phyloP scores from a whole-genome alignment of 129 eudicot species.

The Glebionis coronaria region DNA sequence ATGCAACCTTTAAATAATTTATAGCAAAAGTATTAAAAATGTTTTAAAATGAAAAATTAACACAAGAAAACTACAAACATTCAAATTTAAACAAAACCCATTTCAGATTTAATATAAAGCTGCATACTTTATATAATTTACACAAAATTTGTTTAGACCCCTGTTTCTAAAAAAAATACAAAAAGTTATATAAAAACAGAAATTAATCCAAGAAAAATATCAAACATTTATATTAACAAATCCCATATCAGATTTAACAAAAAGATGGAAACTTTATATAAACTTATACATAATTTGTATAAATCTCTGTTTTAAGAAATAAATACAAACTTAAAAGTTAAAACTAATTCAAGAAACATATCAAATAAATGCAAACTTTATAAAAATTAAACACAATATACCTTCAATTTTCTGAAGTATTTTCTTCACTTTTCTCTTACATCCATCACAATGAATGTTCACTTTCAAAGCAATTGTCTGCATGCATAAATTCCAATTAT shows the following conservation, averaged over 20 bases:
- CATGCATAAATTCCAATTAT: constrained; percentile 39
- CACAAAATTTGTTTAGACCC: constrained; percentile 9
- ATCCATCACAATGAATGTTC: constrained; percentile 98
- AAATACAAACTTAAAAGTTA: neutral
- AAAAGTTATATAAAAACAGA: too few species aligned
- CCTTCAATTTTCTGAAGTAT: constrained; percentile 97
- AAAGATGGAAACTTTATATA: too few species aligned
- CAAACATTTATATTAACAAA: too few species aligned
- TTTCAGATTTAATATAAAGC: constrained; percentile 18
- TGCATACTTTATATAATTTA: constrained; percentile 4
- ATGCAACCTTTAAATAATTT: too few species aligned
- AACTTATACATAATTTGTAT: constrained; percentile 18
- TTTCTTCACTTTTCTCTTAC: constrained; percentile 92
- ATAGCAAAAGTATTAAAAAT: neutral
- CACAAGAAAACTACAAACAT: neutral
- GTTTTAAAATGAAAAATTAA: neutral
- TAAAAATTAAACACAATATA: constrained; percentile 24
- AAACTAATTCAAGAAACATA: constrained; percentile 1
- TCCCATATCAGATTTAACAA: too few species aligned
- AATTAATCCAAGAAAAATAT: too few species aligned
- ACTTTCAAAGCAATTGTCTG: constrained; percentile 92
- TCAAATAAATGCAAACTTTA: constrained; percentile 8
- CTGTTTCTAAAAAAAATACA: too few species aligned
- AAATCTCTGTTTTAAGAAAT: constrained; percentile 42
- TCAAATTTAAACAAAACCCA: constrained; percentile 13